Evolutionary conservation across 805 yeast species (phyloP), one percentile per base, ranked within the genome.

Genomic region (Candida manassasensis): DNA sequence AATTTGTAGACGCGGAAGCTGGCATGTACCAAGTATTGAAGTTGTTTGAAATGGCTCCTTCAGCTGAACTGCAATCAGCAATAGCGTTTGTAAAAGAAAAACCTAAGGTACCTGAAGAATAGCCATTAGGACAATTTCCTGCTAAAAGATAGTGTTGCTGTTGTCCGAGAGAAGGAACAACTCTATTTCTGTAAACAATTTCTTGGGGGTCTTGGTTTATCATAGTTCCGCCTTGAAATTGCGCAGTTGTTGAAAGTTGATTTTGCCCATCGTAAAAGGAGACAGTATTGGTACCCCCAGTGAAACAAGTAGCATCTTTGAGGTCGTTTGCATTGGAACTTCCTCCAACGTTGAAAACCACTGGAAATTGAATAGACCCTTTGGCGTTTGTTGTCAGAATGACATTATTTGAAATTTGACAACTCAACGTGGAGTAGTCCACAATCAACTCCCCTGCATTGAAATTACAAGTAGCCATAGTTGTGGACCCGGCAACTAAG

Each of bases 11-110:
- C 6, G 32, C 32, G 4, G 33, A 21, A 15, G 36, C 21, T n/a
- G 57, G 52, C 10, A 14, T 34, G 19, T 36, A 42, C 53, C 53
- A 57, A 14, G 38, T 47, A 35, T 56, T 57, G 21, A 48, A 19
- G 4, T 32, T 15, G 34, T 47, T 43, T 16, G 59, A 37, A 16
- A 51, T 41, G 6, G 44, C 48, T 7, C 41, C 51, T 19, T 48
- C 45, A 3, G 45, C 36, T 1, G 41, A n/a, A 10, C 42, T 22
- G 37, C 63, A 57, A 37, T 53, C 57, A 4, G 53, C 25, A n/a
- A 24, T 21, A 8, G 31, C 40, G 6, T 15, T n/a, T 4, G 24
- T 5, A n/a, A 47, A 32, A 0, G 29, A 22, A 15, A 55, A 28
- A 15, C 60, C 60, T 17, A 56, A 21, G 1, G 38, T 40, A 24